phyloP scores from a whole-genome alignment of 768 basidiomycete species.

The Pluteus cervinus region DNA sequence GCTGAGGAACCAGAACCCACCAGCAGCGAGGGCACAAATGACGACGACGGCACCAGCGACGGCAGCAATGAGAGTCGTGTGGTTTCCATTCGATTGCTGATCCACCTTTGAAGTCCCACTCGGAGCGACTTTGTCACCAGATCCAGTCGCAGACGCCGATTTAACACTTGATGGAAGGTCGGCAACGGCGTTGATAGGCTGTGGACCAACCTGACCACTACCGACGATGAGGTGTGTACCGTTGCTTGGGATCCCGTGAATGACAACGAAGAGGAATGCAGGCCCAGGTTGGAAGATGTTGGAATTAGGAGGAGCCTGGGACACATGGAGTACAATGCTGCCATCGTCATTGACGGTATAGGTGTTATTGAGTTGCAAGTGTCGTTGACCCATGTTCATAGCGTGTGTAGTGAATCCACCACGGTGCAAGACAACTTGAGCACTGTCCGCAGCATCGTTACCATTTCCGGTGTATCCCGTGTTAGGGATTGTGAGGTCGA shows the following conservation, averaged over 20 bases:
- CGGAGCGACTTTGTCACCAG: conserved; percentile 16
- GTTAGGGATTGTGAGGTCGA: conserved; percentile 66
- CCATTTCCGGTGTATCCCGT: conserved; percentile 59
- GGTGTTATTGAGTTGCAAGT: conserved; percentile 64
- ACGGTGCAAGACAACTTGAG: conserved; percentile 74
- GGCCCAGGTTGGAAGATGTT: conserved; percentile 83
- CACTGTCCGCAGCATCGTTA: conserved; percentile 66
- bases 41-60: conserved; percentile 48
- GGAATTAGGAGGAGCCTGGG: conserved; percentile 78
- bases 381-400: conserved; percentile 85
- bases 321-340: conserved; percentile 71
- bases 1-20: conserved; percentile 38
- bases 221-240: conserved; percentile 66
- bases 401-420: conserved; percentile 80
- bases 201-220: conserved; percentile 55
- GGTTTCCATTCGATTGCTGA: conserved; percentile 27
- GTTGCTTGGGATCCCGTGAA: conserved; percentile 69
- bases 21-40: conserved; percentile 29
- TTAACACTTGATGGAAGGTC: conserved; percentile 46
- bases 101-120: conserved; percentile 7
- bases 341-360: conserved; percentile 73
- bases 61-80: conserved; percentile 47
- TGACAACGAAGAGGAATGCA: conserved; percentile 60
- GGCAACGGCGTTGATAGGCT: conserved; percentile 38
- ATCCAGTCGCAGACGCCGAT: conserved; percentile 34